Evolutionary conservation across 2,329 filamentous ascomycete genomes (phyloP), one percentile per base, ranked within the genome.

Genomic region (Aspergillus quadricinctus): DNA sequence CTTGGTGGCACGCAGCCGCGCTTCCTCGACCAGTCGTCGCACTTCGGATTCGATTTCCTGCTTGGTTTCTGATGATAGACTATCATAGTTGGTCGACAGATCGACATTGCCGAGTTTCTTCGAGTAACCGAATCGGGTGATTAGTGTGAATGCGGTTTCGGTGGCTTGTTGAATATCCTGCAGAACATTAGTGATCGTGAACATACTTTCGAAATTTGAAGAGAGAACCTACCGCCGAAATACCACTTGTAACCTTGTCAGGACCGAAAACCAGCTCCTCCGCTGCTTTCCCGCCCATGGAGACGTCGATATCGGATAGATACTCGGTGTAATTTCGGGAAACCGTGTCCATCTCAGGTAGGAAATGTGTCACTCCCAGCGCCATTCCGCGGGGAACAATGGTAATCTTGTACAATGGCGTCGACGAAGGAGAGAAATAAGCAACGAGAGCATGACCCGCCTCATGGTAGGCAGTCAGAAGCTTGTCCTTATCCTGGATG

Each of bases 381-480:
- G 89, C 85, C 66, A 87, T 86, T 10, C 94, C 94, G 67, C 95
- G 88, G 53, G 94, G 92, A 67, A 99, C 88, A 66, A 99, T 95
- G 0, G 94, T 99, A 50, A 96, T 92, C 77, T 99, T 99, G 82
- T 99, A 97, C 1, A 99, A 81, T 31, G 88, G 89, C 61, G 83
- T 87, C 52, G 88, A 84, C 40, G 84, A 85, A 58, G 88, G 86
- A 11, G 88, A 90, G 64, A 93, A 92, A 68, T 97, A 86, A 55
- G 88, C 88, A 57, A 97, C 90, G 17, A 99, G 83, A 8, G 94
- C 92, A 73, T 99, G 94, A 2, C 94, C 94, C 55, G 93, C 95
- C 77, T 99, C 94, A 69, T 96, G 92, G 69, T 96, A 96, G 1
- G 92, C 92, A n/a, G 92, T 96, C 81, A 92, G 88, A 65, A 94